Evolutionary conservation across 2,329 filamentous ascomycete genomes (phyloP), one percentile per base, ranked within the genome.

Genomic region (Tolypocladium album): DNA sequence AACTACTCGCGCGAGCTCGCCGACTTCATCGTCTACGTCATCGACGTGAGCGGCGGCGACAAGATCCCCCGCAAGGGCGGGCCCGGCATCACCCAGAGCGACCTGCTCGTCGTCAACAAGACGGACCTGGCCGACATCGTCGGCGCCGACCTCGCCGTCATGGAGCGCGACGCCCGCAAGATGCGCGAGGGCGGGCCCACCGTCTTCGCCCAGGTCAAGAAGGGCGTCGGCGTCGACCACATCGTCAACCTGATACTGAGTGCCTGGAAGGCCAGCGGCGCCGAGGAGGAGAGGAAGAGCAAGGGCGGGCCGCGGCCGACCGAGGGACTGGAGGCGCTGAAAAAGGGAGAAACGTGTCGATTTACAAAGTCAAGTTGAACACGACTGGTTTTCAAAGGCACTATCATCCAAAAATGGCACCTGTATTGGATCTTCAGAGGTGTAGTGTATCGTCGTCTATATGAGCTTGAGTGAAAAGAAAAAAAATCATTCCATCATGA

Each of bases 11-110:
- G 94, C 61, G 94, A 99, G 76, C 80, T 99, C 65, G 94, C 94
- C 1, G 94, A 99, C 74, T 99, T 89, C 73, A 99, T 99, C 75
- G 88, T 99, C 76, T 99, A 99, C 73, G 94, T 99, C 38, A 97
- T 99, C 67, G 94, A 99, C 75, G 94, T 99, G 22, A 89, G 87
- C 60, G 94, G 94, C 27, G 94, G 94, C 15, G 94, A 99, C 75
- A 99, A 99, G 82, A 88, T 99, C 57, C 94, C 94, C 0, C 79
- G 94, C 36, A 99, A 99, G 78, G 94, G 94, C 36, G 94, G 94
- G 0, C 94, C 94, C 0, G 94, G 94, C 1, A 99, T 99, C 72
- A 99, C 94, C 6, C 93, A 97, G 77, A 94, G 89, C 68, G 94
- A 99, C 70, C 73, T 99, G 73, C 76, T 99, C 64, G 83, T 99